Conservation (phyloP, 192 early-diverging fungal genomes). For the Gaertneriomyces sp. region DNA sequence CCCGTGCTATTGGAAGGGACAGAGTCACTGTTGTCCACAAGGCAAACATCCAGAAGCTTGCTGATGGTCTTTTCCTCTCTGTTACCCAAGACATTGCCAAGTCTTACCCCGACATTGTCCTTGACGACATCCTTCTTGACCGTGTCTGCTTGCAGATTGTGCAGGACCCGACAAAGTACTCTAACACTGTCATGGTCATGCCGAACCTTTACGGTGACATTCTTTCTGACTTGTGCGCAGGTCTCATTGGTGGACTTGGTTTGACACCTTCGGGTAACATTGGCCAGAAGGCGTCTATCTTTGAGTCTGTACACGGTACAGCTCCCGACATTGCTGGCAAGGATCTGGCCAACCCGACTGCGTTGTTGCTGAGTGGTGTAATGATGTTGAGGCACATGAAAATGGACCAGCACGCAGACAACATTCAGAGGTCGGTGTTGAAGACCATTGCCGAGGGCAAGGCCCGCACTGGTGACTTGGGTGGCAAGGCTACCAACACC, state of each 20-base stretch:
- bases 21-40: slow-evolving; percentile 98
- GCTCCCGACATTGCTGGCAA: slow-evolving; percentile 98
- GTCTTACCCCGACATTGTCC: slow-evolving; percentile 88
- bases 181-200: slow-evolving; percentile 98
- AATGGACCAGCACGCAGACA: slow-evolving; percentile 71
- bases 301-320: slow-evolving; percentile 84
- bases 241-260: slow-evolving; percentile 96
- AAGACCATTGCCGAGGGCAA: slow-evolving; percentile 92
- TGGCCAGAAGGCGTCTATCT: slow-evolving; percentile 96
- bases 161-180: slow-evolving; percentile 85
- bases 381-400: slow-evolving; percentile 99
- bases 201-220: slow-evolving; percentile 99
- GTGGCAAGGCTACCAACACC: slow-evolving; percentile 84
- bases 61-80: slow-evolving; percentile 96
- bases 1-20: slow-evolving; percentile 81
- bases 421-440: slow-evolving; percentile 88
- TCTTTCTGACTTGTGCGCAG: slow-evolving; percentile 96
- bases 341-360: slow-evolving; percentile 94
- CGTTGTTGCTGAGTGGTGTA: slow-evolving; percentile 87
- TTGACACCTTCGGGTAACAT: slow-evolving; percentile 98
- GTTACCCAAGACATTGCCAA: slow-evolving; percentile 86
- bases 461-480: slow-evolving; percentile 87
- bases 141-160: slow-evolving; percentile 88
- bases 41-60: slow-evolving; percentile 80
- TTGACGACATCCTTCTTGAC: slow-evolving; percentile 90